Conservation (phyloP, 2,329 filamentous ascomycete genomes). For the Aspergillus sp. region DNA sequence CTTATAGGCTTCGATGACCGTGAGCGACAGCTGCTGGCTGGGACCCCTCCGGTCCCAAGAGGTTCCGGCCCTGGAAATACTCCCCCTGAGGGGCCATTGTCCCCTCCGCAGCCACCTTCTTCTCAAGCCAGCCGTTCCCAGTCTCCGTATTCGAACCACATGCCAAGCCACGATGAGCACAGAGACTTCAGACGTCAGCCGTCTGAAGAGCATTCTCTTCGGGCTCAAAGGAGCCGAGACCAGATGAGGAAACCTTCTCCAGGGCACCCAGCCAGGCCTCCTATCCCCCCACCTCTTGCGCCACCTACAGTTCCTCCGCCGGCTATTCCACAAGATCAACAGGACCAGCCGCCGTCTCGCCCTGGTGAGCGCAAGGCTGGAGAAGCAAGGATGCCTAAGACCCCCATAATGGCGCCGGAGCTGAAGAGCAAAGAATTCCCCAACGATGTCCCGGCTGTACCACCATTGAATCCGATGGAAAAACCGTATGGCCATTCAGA, state of each 20-base stretch:
- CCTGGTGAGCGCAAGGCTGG: conserved; percentile 13
- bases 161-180: conserved; percentile 29
- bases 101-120: conserved; percentile 20
- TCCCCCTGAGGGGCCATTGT: conserved; percentile 14
- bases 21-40: conserved; percentile 67
- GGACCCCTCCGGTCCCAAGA: conserved; percentile 29
- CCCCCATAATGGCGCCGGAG: conserved; percentile 11
- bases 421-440: conserved; percentile 14
- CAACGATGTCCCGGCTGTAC: conserved; percentile 7
- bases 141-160: conserved; percentile 22
- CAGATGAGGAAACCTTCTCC: conserved; percentile 30
- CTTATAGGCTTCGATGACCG: conserved; percentile 72
- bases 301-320: conserved; percentile 19
- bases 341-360: conserved; percentile 17
- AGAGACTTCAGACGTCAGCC: conserved; percentile 22
- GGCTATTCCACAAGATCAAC: conserved; percentile 10
- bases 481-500: conserved; percentile 11
- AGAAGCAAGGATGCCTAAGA: conserved; percentile 10
- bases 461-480: conserved; percentile 5
- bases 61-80: conserved; percentile 14
- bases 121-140: conserved; percentile 19
- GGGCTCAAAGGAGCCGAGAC: conserved; percentile 31
- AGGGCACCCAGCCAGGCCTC: conserved; percentile 24
- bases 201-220: conserved; percentile 28
- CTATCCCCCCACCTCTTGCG: conserved; percentile 23